Conservation (phyloP, 169 alveolate species). For the Plasmodium gonderi region DNA sequence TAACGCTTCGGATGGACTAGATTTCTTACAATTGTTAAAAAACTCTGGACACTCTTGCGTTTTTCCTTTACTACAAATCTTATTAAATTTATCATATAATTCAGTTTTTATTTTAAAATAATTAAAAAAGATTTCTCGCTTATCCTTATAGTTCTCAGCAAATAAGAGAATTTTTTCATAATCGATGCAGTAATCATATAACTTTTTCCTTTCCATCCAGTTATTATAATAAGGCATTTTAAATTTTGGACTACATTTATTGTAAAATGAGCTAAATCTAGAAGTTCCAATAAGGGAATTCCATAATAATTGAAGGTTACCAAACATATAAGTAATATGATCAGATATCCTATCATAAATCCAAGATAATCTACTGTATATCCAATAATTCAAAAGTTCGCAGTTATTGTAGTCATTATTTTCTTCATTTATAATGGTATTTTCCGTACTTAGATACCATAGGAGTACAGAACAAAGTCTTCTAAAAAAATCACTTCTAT, state of each 20-base stretch:
- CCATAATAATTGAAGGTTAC: background rate
- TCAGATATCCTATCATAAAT: too few species aligned
- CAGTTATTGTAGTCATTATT: background rate
- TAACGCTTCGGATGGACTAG: background rate
- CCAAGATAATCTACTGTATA: background rate
- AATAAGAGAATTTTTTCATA: background rate
- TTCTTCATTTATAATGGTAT: too few species aligned
- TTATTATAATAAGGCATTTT: background rate
- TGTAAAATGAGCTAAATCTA: background rate
- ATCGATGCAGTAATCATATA: background rate
- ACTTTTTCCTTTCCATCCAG: background rate
- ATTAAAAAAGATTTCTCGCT: background rate
- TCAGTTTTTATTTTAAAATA: background rate
- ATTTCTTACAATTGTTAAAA: background rate
- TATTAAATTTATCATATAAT: background rate
- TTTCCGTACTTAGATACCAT: too few species aligned
- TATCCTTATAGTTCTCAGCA: background rate
- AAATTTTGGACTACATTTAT: background rate
- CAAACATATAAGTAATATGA: too few species aligned
- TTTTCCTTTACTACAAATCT: background rate
- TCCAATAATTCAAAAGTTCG: background rate
- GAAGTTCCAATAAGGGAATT: background rate
- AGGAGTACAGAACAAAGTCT: too few species aligned
- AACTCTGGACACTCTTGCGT: background rate
- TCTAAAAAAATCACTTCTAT: too few species aligned